Evolutionary conservation across 1,284 basidiomycete species (phyloP).

Genomic region (Rhodotorula sp.): DNA sequence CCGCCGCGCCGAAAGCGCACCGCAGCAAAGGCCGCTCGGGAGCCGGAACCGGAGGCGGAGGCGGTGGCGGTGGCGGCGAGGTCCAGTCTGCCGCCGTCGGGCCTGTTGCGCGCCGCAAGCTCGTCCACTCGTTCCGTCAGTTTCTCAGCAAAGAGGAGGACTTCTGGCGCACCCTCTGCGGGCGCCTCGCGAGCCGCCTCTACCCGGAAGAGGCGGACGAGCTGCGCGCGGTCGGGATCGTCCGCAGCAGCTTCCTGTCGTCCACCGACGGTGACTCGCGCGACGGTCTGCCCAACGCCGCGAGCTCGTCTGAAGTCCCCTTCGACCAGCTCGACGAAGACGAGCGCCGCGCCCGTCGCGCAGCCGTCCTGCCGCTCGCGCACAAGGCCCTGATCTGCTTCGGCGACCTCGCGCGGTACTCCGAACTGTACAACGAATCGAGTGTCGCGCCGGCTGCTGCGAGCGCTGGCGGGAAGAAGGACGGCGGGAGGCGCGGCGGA

Average conservation of each 20-base stretch:
- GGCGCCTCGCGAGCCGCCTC: conserved; percentile 70
- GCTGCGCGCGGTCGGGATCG: conserved; percentile 63
- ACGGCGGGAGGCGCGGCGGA: conserved; percentile 40
- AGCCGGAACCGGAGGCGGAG: conserved; percentile 1
- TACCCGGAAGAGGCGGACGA: conserved; percentile 57
- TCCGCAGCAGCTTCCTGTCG: conserved; percentile 55
- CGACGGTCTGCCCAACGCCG: background rate
- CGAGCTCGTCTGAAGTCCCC: no score
- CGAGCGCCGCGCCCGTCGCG: conserved; percentile 60
- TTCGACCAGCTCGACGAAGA: background rate
- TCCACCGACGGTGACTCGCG: conserved; percentile 43
- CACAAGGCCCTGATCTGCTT: conserved; percentile 88
- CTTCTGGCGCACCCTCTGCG: conserved; percentile 77
- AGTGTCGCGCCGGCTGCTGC: background rate
- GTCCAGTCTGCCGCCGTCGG: conserved; percentile 53
- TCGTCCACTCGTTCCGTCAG: conserved; percentile 80
- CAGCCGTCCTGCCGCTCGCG: conserved; percentile 62
- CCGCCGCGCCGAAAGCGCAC: conserved; percentile 32
- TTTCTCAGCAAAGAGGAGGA: conserved; percentile 83
- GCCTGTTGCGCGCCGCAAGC: conserved; percentile 63
- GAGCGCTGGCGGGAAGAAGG: background rate
- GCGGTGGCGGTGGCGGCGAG: conserved; percentile 28
- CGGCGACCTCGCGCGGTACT: conserved; percentile 90
- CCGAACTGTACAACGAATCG: conserved; percentile 78
- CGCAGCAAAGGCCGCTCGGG: background rate